phyloP scores from a whole-genome alignment of 257 asterid species.

The Ophiorrhiza pumila region DNA sequence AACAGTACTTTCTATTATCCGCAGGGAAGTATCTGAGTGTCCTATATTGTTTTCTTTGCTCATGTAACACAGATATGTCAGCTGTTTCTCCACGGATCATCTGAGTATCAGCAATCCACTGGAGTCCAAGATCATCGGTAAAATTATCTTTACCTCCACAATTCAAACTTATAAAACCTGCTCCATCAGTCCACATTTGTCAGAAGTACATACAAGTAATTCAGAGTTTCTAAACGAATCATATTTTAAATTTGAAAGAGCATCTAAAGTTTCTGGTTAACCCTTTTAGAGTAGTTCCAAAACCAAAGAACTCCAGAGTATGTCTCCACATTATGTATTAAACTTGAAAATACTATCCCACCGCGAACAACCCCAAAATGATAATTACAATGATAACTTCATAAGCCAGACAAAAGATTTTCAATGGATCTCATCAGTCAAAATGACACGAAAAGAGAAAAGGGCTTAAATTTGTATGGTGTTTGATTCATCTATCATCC shows the following conservation, averaged over 20 bases:
- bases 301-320: background rate
- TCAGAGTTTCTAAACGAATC: background rate
- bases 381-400: background rate
- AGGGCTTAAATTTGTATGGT: background rate
- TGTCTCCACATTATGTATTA: background rate
- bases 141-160: conserved; percentile 80
- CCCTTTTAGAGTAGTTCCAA: background rate
- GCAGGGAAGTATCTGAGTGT: conserved; percentile 82
- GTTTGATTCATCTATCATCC: background rate
- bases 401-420: background rate
- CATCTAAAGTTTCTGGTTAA: background rate
- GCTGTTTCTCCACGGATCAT: conserved; percentile 52
- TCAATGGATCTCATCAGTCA: background rate
- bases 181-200: conserved; percentile 16
- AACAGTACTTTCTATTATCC: conserved; percentile 82
- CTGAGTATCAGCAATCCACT: conserved; percentile 68
- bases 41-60: conserved; percentile 64
- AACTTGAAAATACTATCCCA: background rate
- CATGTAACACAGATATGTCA: conserved; percentile 54
- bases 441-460: background rate
- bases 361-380: background rate
- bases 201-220: background rate
- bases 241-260: background rate
- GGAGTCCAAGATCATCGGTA: conserved; percentile 71
- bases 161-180: conserved; percentile 89